Evolutionary conservation across 352 stramenopile species (phyloP), one percentile per base, ranked within the genome.

Genomic region (Globisporangium cylindrosporum): DNA sequence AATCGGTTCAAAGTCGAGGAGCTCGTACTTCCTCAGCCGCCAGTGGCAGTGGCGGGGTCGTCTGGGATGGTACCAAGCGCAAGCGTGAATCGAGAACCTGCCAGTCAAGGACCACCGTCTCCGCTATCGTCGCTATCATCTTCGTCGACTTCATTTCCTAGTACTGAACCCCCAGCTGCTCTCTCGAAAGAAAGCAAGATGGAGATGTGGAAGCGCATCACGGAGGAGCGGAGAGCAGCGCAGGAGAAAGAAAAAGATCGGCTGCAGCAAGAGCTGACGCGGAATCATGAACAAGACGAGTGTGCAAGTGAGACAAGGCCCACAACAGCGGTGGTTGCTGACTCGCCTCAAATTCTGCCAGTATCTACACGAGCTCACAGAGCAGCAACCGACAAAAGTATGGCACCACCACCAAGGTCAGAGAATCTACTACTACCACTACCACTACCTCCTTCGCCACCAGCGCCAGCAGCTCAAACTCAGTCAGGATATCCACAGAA

Each of bases 161-260:
- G 43, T 22, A 22, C 43, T 49, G 24, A 24, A n/a, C 38, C 24
- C 41, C 20, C 64, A 18, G 32, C 60, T 8, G 59, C 59, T 22
- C 61, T 90, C 12, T 84, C 79, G 1, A 84, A 84, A 57, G 72
- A 81, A 22, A 77, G 55, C 68, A 92, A 90, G 43, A 72, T 90
- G 63, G 74, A 88, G 65, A 77, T 90, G 43, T 90, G 84, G 81
- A 89, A 89, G 70, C 78, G 75, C 1, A 80, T 88, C 59, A 77
- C 80, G 48, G 74, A 84, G 7, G 73, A 89, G 22, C 80, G 81
- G 6, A 83, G 77, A 32, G 62, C 61, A 9, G 67, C 74, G 29
- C 74, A 83, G 4, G 48, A 72, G 48, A 64, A 61, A 12, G 76
- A 80, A 4, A 68, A 65, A 25, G 51, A 51, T 2, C 73, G 43